These are phyloP conservation scores for Parietichytrium sp. DNA, from an alignment of 108 stramenopile genomes.

Conservation along the genomic window DNA sequence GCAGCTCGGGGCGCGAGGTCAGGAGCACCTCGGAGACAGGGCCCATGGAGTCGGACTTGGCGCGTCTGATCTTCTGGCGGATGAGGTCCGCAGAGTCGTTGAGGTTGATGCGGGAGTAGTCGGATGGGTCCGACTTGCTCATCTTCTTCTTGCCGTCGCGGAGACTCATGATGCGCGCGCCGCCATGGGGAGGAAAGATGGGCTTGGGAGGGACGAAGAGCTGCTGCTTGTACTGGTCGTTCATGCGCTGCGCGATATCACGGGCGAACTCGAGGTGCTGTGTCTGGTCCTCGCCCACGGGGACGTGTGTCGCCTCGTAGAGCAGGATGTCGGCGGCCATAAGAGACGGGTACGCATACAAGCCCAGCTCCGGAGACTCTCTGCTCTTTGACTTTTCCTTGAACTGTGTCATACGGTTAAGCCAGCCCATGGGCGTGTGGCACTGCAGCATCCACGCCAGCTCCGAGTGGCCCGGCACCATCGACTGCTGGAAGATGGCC, in stretches of 20 bases:
- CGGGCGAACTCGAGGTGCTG: slow-evolving; percentile 98
- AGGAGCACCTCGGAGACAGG: slow-evolving; percentile 90
- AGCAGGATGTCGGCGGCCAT: slow-evolving; percentile 99
- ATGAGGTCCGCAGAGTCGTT: slow-evolving; percentile 87
- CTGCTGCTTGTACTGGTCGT: slow-evolving; percentile 86
- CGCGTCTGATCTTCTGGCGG: slow-evolving; percentile 84
- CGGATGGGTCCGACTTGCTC: slow-evolving; percentile 90
- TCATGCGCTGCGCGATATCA: slow-evolving; percentile 91
- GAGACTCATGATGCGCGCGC: slow-evolving; percentile 94
- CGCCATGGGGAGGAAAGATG: slow-evolving; percentile 87
- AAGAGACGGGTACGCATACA: slow-evolving; percentile 93
- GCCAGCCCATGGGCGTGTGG: slow-evolving; percentile 93
- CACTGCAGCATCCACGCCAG: slow-evolving; percentile 96
- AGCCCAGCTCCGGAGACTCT: slow-evolving; percentile 83
- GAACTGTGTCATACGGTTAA: slow-evolving; percentile 99
- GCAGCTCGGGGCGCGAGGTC: slow-evolving; percentile 85
- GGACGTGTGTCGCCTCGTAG: slow-evolving; percentile 93
- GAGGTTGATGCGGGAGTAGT: slow-evolving; percentile 88
- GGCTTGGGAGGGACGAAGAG: slow-evolving; percentile 87
- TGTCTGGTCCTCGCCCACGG: slow-evolving; percentile 95
- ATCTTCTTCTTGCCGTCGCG: slow-evolving; percentile 93
- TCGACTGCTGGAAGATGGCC: slow-evolving; percentile 88
- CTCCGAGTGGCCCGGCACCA: slow-evolving; percentile 92
- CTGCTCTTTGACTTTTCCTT: slow-evolving; percentile 87
- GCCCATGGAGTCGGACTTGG: slow-evolving; percentile 84